Evolutionary conservation across 495 filamentous ascomycete genomes (phyloP).

Genomic region (Penicillium salamii): DNA sequence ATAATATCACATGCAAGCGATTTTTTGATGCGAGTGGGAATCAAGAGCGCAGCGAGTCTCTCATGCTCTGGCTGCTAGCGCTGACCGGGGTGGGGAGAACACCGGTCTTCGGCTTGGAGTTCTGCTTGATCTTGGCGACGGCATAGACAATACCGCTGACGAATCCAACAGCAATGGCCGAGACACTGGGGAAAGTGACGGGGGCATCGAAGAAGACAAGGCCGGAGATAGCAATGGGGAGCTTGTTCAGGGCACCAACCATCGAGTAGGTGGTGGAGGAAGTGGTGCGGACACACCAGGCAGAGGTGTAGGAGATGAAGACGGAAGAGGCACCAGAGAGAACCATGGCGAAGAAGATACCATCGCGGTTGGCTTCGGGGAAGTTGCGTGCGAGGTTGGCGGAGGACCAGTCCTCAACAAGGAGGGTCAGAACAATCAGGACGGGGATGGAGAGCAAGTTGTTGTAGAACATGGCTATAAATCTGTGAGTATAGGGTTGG

Average conservation of each 20-base stretch:
- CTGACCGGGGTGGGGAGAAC: slow-evolving; percentile 77
- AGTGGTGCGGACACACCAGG: slow-evolving; percentile 97
- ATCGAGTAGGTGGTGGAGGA: slow-evolving; percentile 97
- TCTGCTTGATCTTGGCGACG: slow-evolving; percentile 87
- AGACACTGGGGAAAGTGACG: slow-evolving; percentile 86
- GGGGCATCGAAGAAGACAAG: slow-evolving; percentile 94
- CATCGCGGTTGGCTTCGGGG: slow-evolving; percentile 70
- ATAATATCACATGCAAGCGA: slow-evolving; percentile 31
- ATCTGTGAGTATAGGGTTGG: slow-evolving; percentile 28
- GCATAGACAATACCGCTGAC: slow-evolving; percentile 88
- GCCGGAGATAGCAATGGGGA: slow-evolving; percentile 87
- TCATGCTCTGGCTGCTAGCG: slow-evolving; percentile 87
- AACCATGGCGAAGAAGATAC: slow-evolving; percentile 81
- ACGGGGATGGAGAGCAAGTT: slow-evolving; percentile 97
- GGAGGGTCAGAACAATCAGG: slow-evolving; percentile 74
- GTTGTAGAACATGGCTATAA: slow-evolving; percentile 98
- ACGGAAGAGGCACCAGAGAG: slow-evolving; percentile 91
- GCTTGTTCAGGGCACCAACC: slow-evolving; percentile 97
- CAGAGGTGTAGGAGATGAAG: slow-evolving; percentile 97
- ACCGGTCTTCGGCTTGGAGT: slow-evolving; percentile 57
- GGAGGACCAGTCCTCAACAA: slow-evolving; percentile 89
- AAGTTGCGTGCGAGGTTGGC: slow-evolving; percentile 86
- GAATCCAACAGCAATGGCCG: slow-evolving; percentile 86
- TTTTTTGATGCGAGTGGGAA: slow-evolving; percentile 2
- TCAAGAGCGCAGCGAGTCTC: slow-evolving; percentile 70